Conservation (phyloP, 257 asterid species). For the Solanum pimpinellifolium region DNA sequence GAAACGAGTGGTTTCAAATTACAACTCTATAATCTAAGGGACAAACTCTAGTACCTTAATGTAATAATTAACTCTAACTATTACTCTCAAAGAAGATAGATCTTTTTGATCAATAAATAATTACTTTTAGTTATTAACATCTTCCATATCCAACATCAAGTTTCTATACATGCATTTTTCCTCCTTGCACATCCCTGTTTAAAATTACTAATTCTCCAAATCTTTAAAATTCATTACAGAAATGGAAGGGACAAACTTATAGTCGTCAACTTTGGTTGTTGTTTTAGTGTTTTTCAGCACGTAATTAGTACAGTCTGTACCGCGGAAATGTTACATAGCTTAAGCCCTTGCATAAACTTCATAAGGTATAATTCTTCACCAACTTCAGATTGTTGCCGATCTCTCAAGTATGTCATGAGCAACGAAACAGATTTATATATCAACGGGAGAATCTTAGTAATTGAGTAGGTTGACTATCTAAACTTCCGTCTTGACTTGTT, state of each 20-base stretch:
- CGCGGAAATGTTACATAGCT: conserved; percentile 39
- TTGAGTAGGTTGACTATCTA: too few relatives aligned
- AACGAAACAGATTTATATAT: conserved; percentile 32
- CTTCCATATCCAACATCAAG: not conserved
- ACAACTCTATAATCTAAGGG: too few relatives aligned
- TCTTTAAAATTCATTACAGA: not conserved
- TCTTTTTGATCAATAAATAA: not conserved
- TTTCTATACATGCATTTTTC: not conserved
- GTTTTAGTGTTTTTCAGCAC: conserved; percentile 1
- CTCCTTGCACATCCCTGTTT: conserved; percentile 8
- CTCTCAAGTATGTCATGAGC: conserved; percentile 17
- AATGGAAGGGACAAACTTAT: conserved; percentile 7
- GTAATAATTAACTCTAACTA: too few relatives aligned
- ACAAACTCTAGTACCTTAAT: too few relatives aligned
- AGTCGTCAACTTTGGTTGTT: conserved; percentile 7
- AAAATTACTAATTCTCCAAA: not conserved
- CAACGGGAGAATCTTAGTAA: too few relatives aligned
- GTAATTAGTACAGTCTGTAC: conserved; percentile 33
- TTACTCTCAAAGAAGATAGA: too few relatives aligned
- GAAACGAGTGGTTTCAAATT: too few relatives aligned
- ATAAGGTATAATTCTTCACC: conserved; percentile 38
- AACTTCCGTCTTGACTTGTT: too few relatives aligned
- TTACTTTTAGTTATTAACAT: not conserved
- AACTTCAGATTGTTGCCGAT: conserved; percentile 35
- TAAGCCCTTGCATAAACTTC: conserved; percentile 39